These are phyloP conservation scores for Saturnispora sanitii DNA, from an alignment of 805 yeast genomes.

Conservation along the genomic window DNA sequence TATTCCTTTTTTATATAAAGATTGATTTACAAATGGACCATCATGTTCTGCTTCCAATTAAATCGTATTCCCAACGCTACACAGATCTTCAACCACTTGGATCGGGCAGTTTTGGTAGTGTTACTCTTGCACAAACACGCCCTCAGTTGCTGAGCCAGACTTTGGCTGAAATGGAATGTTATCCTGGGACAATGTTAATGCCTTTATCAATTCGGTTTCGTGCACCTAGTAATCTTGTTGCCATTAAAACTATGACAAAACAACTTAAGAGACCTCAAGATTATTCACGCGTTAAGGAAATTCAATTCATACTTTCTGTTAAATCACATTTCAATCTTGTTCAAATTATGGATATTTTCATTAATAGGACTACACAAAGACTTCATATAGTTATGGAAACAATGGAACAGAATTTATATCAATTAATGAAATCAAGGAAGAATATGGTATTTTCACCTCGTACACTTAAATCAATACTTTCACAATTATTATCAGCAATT, in stretches of 20 bases:
- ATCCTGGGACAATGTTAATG: slow-evolving; percentile 44
- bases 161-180: slow-evolving; percentile 16
- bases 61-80: slow-evolving; percentile 35
- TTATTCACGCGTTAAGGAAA: slow-evolving; percentile 53
- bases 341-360: slow-evolving; percentile 67
- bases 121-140: slow-evolving; percentile 48
- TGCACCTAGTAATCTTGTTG: slow-evolving; percentile 39
- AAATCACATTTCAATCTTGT: slow-evolving; percentile 66
- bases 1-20: neutral
- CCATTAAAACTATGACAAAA: slow-evolving; percentile 71
- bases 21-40: neutral
- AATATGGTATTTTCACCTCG: slow-evolving; percentile 42
- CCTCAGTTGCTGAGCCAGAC: slow-evolving; percentile 11
- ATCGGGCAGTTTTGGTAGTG: slow-evolving; percentile 69
- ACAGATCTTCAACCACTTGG: slow-evolving; percentile 49
- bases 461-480: slow-evolving; percentile 54
- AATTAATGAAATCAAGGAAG: slow-evolving; percentile 58
- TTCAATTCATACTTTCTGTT: slow-evolving; percentile 54
- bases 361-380: slow-evolving; percentile 49
- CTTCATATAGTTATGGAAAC: slow-evolving; percentile 84
- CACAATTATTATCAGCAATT: slow-evolving; percentile 68
- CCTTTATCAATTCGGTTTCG: slow-evolving; percentile 19
- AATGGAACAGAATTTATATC: slow-evolving; percentile 73
- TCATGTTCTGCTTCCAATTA: slow-evolving; percentile 27
- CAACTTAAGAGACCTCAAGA: slow-evolving; percentile 43